A percentile compares a stretch with the other conserved stretches of the same genome.
phyloP scores from a whole-genome alignment of 352 stramenopile genomes.

The Salisapilia sapeloensis region DNA sequence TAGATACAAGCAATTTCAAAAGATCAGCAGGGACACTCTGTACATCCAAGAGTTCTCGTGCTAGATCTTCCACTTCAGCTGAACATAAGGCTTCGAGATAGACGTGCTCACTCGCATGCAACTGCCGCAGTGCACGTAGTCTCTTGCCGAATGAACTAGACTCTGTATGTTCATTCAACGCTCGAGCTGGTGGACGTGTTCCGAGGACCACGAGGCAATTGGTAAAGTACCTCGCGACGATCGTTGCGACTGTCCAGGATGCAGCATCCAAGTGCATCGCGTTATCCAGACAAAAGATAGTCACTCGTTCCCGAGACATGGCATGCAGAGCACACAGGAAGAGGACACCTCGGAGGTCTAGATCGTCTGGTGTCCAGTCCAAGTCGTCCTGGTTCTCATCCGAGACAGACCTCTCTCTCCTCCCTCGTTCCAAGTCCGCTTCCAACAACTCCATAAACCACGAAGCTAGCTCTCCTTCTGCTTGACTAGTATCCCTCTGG shows the following conservation, averaged over 20 bases:
- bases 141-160: conserved; percentile 65
- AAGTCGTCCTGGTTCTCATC: conserved; percentile 15
- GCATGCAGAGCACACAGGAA: conserved; percentile 60
- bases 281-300: conserved; percentile 68
- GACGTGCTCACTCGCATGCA: conserved; percentile 25
- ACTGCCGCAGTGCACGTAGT: conserved; percentile 47
- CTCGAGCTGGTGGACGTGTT: conserved; percentile 46
- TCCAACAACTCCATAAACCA: conserved; percentile 54
- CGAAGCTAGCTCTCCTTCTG: conserved; percentile 39
- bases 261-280: conserved; percentile 81
- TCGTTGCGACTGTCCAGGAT: conserved; percentile 65
- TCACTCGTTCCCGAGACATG: conserved; percentile 46
- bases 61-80: conserved; percentile 39
- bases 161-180: conserved; percentile 44
- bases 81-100: conserved; percentile 33
- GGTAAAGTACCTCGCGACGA: conserved; percentile 75
- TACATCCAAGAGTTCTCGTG: conserved; percentile 45
- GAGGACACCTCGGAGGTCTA: conserved; percentile 61
- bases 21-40: conserved; percentile 36
- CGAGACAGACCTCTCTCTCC: conserved; percentile 8
- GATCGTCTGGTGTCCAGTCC: conserved; percentile 35
- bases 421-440: conserved; percentile 26
- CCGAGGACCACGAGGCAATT: conserved; percentile 67
- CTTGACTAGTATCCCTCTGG: conserved; percentile 10
- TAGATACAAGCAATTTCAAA: conserved; percentile 41